A percentile compares a stretch with the other conserved stretches of the same genome.
These are phyloP conservation scores for Kwoniella shandongensis DNA, from an alignment of 768 basidiomycete species.

Conservation along the genomic window DNA sequence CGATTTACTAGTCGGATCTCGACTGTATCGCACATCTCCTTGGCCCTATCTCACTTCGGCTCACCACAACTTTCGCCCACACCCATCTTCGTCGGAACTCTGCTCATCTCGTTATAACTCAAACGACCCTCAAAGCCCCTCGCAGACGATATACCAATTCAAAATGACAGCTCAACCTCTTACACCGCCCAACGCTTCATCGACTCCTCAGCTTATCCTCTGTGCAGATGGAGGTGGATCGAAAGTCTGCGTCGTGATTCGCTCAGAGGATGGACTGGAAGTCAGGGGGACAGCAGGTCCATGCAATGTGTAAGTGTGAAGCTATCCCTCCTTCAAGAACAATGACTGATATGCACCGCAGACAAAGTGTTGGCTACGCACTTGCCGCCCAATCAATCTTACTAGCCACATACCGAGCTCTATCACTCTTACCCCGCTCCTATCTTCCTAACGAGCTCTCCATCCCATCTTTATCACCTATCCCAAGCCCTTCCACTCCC, in stretches of 20 bases:
- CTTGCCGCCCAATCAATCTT: slow-evolving; percentile 38
- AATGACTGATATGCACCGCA: slow-evolving; percentile 5
- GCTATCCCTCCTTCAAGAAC: neutral
- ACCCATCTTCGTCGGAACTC: no score
- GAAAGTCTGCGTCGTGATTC: slow-evolving; percentile 39
- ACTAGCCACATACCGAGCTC: slow-evolving; percentile 37
- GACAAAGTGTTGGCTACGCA: slow-evolving; percentile 39
- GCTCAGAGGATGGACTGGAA: slow-evolving; percentile 24
- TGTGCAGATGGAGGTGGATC: slow-evolving; percentile 52
- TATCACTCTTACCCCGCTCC: slow-evolving; percentile 27
- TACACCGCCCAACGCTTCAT: neutral
- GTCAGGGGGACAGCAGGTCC: slow-evolving; percentile 39
- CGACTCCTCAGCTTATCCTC: slow-evolving; percentile 33
- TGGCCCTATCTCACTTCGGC: no score
- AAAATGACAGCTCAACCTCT: slow-evolving; percentile 6
- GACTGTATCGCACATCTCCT: no score
- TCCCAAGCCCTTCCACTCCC: no score
- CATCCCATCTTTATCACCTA: neutral
- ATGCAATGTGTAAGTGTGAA: slow-evolving; percentile 48
- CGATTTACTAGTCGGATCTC: no score
- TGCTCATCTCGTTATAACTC: no score
- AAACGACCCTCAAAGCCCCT: no score
- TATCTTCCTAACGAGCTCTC: slow-evolving; percentile 21
- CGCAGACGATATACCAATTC: no score
- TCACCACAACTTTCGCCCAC: no score